Percentiles rank a stretch among this genome's conserved stretches.
phyloP scores from a whole-genome alignment of 202 grass and related monocot genomes.

The Carex arenaria region DNA sequence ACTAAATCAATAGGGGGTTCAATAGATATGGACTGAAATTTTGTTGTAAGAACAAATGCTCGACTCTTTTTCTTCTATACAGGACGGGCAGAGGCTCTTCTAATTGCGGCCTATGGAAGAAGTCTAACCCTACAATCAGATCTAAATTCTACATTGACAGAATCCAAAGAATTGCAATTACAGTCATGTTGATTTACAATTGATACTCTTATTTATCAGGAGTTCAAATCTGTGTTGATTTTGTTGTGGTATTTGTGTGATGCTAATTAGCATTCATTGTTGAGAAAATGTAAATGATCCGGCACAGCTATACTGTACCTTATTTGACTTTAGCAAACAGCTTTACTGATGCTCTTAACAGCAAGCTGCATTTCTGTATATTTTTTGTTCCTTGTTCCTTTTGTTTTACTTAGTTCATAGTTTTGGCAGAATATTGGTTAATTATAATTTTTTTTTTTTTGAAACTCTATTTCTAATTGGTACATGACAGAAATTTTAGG shows the following conservation, averaged over 20 bases:
- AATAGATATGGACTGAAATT: background rate
- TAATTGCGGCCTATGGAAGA: slow-evolving; percentile 90
- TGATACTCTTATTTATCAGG: background rate
- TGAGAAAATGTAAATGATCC: background rate
- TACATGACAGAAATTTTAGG: no score
- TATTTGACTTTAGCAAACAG: background rate
- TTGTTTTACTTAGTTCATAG: background rate
- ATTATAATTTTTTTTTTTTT: background rate
- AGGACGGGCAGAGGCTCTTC: slow-evolving; percentile 94
- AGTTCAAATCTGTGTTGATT: background rate
- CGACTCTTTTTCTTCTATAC: background rate
- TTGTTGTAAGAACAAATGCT: background rate
- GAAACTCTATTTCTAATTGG: background rate
- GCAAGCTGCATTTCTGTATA: background rate
- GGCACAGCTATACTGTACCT: background rate
- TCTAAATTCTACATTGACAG: slow-evolving; percentile 13
- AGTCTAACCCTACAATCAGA: slow-evolving; percentile 41
- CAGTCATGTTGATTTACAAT: background rate
- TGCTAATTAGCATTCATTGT: background rate
- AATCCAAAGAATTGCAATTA: slow-evolving; percentile 17
- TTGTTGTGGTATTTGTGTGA: background rate
- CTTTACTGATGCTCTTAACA: background rate
- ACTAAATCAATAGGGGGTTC: background rate
- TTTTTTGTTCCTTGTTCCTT: background rate
- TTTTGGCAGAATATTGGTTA: background rate